A percentile compares a stretch with the other conserved stretches of the same genome.
Conservation (phyloP, 192 early-diverging fungal genomes). For the Coemansia javaensis region DNA sequence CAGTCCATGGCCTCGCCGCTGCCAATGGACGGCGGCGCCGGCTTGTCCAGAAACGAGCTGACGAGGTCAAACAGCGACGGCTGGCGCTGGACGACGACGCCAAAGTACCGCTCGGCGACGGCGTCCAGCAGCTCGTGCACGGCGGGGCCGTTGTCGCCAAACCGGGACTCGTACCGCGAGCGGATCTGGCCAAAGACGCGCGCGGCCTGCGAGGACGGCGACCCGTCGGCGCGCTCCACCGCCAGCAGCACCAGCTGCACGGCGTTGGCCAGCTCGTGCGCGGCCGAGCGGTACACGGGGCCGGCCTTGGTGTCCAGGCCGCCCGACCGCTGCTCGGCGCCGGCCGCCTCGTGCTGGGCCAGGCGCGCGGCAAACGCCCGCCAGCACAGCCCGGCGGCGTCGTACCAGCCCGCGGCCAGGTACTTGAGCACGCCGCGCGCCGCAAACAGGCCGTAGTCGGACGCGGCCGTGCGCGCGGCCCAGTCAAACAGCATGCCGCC, state of each 20-base stretch:
- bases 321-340: constrained; percentile 16
- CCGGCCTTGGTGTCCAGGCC: constrained; percentile 40
- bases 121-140: constrained; percentile 32
- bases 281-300: constrained; percentile 40
- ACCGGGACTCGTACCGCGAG: constrained; percentile 21
- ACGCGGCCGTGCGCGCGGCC: constrained; percentile 55
- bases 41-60: constrained; percentile 38
- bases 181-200: constrained; percentile 25
- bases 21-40: constrained; percentile 19
- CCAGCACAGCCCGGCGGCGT: constrained; percentile 52
- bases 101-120: constrained; percentile 47
- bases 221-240: constrained; percentile 54
- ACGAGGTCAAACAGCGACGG: constrained; percentile 49
- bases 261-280: constrained; percentile 61
- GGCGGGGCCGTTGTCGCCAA: constrained; percentile 27
- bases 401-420: constrained; percentile 53
- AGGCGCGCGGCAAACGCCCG: constrained; percentile 34
- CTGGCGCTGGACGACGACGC: constrained; percentile 45
- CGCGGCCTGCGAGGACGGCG: constrained; percentile 16
- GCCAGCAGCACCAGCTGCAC: constrained; percentile 60
- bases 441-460: constrained; percentile 70
- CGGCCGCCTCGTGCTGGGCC: constrained; percentile 13
- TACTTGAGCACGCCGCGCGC: constrained; percentile 79
- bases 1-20: constrained; percentile 38
- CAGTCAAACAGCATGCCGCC: constrained; percentile 77